Conservation (phyloP, 176 grass and related monocot species). For the Triticum aestivum region DNA sequence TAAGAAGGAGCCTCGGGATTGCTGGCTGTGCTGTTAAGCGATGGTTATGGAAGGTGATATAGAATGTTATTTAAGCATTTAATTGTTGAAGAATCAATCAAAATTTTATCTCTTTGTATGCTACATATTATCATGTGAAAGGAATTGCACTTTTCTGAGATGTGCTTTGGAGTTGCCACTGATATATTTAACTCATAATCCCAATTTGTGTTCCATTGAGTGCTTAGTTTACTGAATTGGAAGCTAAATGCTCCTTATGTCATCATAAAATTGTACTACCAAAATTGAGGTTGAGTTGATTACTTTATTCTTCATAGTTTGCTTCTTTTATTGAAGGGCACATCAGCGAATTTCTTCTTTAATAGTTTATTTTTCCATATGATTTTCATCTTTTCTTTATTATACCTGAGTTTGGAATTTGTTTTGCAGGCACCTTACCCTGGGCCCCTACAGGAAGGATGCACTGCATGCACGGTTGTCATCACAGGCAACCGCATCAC, state of each 20-base stretch:
- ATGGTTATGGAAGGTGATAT: background rate
- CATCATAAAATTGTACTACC: background rate
- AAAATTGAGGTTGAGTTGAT: no score
- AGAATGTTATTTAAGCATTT: no score
- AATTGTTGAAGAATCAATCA: no score
- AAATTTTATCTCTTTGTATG: no score
- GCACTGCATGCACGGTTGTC: slow-evolving; percentile 1
- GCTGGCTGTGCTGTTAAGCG: background rate
- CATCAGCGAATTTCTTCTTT: no score
- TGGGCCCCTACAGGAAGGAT: background rate
- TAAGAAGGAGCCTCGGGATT: no score
- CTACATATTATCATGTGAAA: background rate
- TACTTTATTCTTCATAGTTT: no score
- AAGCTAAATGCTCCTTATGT: background rate
- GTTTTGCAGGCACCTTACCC: background rate
- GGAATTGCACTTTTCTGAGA: no score
- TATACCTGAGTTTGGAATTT: background rate
- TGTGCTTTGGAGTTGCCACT: no score
- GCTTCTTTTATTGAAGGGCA: no score
- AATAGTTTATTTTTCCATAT: no score
- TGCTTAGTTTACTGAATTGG: background rate
- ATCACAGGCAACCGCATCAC: background rate
- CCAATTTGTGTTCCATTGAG: background rate
- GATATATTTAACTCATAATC: background rate
- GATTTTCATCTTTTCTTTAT: no score